A percentile compares a stretch with the other conserved stretches of the same genome.
These are phyloP conservation scores for Panellus pusillus DNA, from an alignment of 768 basidiomycete genomes.

Conservation along the genomic window DNA sequence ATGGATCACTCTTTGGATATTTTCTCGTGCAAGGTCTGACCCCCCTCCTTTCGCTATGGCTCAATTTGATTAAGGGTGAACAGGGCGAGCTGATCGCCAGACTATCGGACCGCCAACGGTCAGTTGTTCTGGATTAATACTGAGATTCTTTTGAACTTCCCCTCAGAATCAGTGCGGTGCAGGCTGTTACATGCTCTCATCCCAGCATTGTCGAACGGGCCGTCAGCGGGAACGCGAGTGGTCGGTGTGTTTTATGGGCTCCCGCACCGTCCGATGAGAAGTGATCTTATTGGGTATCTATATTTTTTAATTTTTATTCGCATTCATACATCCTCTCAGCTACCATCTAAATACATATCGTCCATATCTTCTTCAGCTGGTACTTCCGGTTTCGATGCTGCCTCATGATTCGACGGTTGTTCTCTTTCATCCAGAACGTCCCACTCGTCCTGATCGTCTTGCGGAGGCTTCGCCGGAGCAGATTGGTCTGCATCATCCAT, in stretches of 20 bases:
- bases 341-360: slow-evolving; percentile 56
- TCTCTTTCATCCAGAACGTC: slow-evolving; percentile 62
- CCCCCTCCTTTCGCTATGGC: background rate
- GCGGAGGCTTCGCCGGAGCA: too few species aligned
- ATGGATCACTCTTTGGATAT: slow-evolving; percentile 81
- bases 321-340: slow-evolving; percentile 2
- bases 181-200: slow-evolving; percentile 90
- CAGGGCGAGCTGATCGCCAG: slow-evolving; percentile 72
- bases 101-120: slow-evolving; percentile 60
- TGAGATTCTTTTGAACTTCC: slow-evolving; percentile 4
- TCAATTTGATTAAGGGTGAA: background rate
- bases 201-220: slow-evolving; percentile 72
- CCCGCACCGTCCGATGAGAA: slow-evolving; percentile 29
- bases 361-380: slow-evolving; percentile 59
- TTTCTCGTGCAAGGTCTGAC: slow-evolving; percentile 63
- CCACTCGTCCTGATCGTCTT: slow-evolving; percentile 56
- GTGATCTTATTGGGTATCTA: background rate
- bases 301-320: slow-evolving; percentile 8
- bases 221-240: slow-evolving; percentile 77
- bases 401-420: slow-evolving; percentile 23
- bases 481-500: too few species aligned
- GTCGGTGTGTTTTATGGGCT: slow-evolving; percentile 81
- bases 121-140: slow-evolving; percentile 17
- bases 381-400: slow-evolving; percentile 6
- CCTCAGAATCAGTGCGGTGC: slow-evolving; percentile 72